A percentile compares a stretch with the other conserved stretches of the same genome.
Conservation (phyloP, 768 basidiomycete genomes). For the Lyophyllum semitale region DNA sequence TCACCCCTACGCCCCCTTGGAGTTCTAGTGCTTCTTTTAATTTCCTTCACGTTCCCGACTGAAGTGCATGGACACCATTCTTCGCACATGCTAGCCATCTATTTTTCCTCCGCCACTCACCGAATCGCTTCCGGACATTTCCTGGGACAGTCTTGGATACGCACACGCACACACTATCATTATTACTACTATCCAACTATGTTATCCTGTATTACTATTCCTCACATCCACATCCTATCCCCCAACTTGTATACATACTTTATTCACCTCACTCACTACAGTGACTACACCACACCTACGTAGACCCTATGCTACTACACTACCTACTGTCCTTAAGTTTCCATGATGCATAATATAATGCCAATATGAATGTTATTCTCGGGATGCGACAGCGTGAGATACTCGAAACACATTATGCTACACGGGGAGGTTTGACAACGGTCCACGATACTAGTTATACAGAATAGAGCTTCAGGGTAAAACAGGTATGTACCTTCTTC, state of each 20-base stretch:
- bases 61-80: slow-evolving; percentile 11
- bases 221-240: slow-evolving; percentile 9
- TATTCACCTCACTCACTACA: slow-evolving; percentile 3
- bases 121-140: slow-evolving; percentile 6
- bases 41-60: not conserved
- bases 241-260: slow-evolving; percentile 1
- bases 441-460: not conserved
- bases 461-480: not conserved
- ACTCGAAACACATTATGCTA: not conserved
- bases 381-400: not conserved
- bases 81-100: slow-evolving; percentile 26
- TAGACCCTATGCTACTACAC: slow-evolving; percentile 8
- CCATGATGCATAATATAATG: not conserved
- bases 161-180: slow-evolving; percentile 18
- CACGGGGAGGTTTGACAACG: not conserved
- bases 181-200: slow-evolving; percentile 19
- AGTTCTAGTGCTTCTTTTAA: slow-evolving; percentile 11
- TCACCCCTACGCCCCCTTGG: not conserved
- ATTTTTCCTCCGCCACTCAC: slow-evolving; percentile 7
- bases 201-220: slow-evolving; percentile 15
- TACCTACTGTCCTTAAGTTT: slow-evolving; percentile 16
- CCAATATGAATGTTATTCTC: slow-evolving; percentile 6
- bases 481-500: not conserved
- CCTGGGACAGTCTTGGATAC: not conserved
- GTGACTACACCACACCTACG: slow-evolving; percentile 1